Base-by-base conservation (phyloP, 441 rosid species). In the Croton laevigatus region DNA sequence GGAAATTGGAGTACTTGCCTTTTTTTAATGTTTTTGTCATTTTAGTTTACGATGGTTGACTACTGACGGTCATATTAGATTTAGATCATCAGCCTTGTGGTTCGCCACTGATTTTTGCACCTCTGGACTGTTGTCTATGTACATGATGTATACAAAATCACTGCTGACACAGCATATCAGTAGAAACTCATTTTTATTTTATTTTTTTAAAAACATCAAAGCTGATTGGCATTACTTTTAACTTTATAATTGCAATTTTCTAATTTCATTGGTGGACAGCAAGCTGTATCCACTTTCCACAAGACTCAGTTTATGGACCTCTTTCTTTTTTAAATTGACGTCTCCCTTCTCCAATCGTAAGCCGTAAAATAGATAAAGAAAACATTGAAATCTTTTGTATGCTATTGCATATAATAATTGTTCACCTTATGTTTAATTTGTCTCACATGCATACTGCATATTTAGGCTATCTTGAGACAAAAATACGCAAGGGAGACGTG, bases 41-140 rank as follows among this genome's bases (percentile, higher is more conserved):
- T 49, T 42, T 52, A 32, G 73, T 71, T 71, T 59, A 48, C 73
- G 65, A 59, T 59, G 45, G 70, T 71, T 73, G 81, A 81, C 76
- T 74, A 34, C 66, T 45, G 72, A 73, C 79, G 75, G 68, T 80
- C 77, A 53, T 51, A 37, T 68, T 38, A 14, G 72, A 54, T 22
- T 68, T 38, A 14, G 72, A 54, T 22, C 71, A 69, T 59, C 60
- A 45, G 45, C 54, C 66, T 62, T 23, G 82, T 71, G 77, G 80
- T 69, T 69, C 69, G 59, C 66, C 48, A 32, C 37, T 42, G 67
- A 52, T 42, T 20, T 5, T 32, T 60, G 42, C 65, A 59, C 40
- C 23, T 59, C 5, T 54, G 57, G 46, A 17, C 65, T 34, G 64
- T 69, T 71, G 70, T 75, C 73, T 81, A 63, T 44, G 65, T 52